Evolutionary conservation across 2,329 filamentous ascomycete genomes (phyloP).

Genomic region (Fusarium sp.): DNA sequence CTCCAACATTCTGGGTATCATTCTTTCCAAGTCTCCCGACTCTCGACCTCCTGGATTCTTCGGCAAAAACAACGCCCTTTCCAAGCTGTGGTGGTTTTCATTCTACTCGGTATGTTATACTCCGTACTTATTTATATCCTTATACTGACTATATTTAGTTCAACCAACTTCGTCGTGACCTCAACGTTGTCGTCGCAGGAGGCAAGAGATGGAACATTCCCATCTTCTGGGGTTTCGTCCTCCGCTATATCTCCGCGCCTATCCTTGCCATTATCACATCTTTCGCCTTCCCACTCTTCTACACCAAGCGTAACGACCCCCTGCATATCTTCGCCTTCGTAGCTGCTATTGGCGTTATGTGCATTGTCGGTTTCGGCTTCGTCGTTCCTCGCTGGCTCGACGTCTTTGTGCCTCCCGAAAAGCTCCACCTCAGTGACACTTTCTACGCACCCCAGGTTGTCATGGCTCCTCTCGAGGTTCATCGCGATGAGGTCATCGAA

Average conservation of each 20-base stretch:
- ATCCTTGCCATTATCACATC: not conserved
- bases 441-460: not conserved
- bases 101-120: not conserved
- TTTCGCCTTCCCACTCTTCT: not conserved
- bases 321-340: not conserved
- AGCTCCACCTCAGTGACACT: not conserved
- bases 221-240: not conserved
- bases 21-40: not conserved
- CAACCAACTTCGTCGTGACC: not conserved
- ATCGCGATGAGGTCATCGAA: not conserved
- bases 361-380: not conserved
- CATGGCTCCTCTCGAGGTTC: not conserved
- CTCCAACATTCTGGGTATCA: not conserved
- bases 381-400: not conserved
- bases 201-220: not conserved
- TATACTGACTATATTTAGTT: not conserved
- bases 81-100: not conserved
- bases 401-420: not conserved
- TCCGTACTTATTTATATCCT: not conserved
- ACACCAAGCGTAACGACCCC: not conserved
- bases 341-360: not conserved
- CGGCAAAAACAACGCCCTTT: not conserved
- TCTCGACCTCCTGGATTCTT: not conserved
- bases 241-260: not conserved
- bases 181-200: not conserved